Percentiles rank a stretch among this genome's conserved stretches.
Conservation (phyloP, 768 basidiomycete species). For the Russula abietina region DNA sequence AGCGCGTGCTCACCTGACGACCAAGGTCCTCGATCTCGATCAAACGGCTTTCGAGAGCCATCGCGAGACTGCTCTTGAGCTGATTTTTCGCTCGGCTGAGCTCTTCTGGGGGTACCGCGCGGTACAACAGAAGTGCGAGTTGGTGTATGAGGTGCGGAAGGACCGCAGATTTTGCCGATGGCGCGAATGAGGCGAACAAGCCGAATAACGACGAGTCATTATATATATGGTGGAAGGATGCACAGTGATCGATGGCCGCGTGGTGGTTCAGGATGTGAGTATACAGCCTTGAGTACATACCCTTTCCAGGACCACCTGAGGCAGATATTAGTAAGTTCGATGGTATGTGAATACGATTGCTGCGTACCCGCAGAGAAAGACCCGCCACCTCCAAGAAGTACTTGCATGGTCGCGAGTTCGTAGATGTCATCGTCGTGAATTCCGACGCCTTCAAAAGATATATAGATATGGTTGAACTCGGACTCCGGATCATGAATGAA, state of each 20-base stretch:
- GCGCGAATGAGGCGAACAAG: constrained; percentile 79
- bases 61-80: constrained; percentile 85
- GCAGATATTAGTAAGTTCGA: constrained; percentile 9
- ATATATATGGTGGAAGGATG: constrained; percentile 97
- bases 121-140: constrained; percentile 73
- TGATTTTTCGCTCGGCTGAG: constrained; percentile 90
- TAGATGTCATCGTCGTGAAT: constrained; percentile 92
- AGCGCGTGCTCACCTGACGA: constrained; percentile 56
- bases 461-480: constrained; percentile 89
- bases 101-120: constrained; percentile 58
- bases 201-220: constrained; percentile 92
- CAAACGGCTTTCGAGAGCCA: constrained; percentile 86
- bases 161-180: constrained; percentile 52
- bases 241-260: constrained; percentile 90
- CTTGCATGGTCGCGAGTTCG: constrained; percentile 88
- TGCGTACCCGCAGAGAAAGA: constrained; percentile 83
- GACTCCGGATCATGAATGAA: constrained; percentile 54
- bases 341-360: not conserved
- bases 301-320: constrained; percentile 91
- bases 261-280: constrained; percentile 94
- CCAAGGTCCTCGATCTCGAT: constrained; percentile 88
- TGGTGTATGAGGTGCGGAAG: constrained; percentile 84
- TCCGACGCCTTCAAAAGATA: constrained; percentile 87
- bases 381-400: constrained; percentile 91
- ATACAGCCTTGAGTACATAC: constrained; percentile 97